Percentiles rank a stretch among this genome's conserved stretches.
These are phyloP conservation scores for Monosporascus sp. DNA, from an alignment of 2,329 filamentous ascomycete species.

Conservation along the genomic window DNA sequence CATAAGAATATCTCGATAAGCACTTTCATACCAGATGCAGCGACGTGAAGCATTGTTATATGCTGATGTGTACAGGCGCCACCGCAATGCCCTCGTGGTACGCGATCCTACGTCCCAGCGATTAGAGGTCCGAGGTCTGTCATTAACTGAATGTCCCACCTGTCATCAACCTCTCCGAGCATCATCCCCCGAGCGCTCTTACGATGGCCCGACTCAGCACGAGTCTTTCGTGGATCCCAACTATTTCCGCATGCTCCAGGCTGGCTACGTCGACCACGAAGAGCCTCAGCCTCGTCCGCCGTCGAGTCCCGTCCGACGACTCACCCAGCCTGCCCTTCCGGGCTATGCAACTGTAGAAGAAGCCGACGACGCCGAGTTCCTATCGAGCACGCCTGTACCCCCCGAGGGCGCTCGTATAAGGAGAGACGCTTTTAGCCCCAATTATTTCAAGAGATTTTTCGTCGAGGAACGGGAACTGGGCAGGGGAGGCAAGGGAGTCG, in stretches of 20 bases:
- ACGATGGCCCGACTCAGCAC: constrained; percentile 38
- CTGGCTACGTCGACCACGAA: constrained; percentile 37
- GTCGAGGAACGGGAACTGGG: constrained; percentile 83
- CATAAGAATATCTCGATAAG: constrained; percentile 6
- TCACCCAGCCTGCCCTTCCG: constrained; percentile 41
- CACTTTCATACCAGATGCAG: not conserved
- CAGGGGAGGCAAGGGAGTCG: constrained; percentile 88
- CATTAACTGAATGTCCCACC: constrained; percentile 76
- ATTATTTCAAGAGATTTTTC: constrained; percentile 92
- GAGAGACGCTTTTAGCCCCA: constrained; percentile 78
- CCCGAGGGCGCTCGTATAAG: constrained; percentile 68
- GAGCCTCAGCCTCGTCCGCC: constrained; percentile 39
- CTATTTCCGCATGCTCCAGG: constrained; percentile 90
- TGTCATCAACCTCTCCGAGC: constrained; percentile 68
- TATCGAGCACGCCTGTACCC: constrained; percentile 47
- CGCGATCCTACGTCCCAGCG: constrained; percentile 81
- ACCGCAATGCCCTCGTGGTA: constrained; percentile 87
- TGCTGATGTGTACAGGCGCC: constrained; percentile 55
- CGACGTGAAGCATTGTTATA: not conserved
- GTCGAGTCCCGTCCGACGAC: constrained; percentile 49
- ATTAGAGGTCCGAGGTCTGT: constrained; percentile 67
- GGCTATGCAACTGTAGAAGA: constrained; percentile 20
- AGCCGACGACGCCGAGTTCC: constrained; percentile 40
- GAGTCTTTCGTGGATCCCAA: constrained; percentile 80
- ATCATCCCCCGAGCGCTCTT: constrained; percentile 44